Evolutionary conservation across 78 protist genomes (phyloP), one percentile per base, ranked within the genome.

Genomic region (Pigoraptor vietnamica): DNA sequence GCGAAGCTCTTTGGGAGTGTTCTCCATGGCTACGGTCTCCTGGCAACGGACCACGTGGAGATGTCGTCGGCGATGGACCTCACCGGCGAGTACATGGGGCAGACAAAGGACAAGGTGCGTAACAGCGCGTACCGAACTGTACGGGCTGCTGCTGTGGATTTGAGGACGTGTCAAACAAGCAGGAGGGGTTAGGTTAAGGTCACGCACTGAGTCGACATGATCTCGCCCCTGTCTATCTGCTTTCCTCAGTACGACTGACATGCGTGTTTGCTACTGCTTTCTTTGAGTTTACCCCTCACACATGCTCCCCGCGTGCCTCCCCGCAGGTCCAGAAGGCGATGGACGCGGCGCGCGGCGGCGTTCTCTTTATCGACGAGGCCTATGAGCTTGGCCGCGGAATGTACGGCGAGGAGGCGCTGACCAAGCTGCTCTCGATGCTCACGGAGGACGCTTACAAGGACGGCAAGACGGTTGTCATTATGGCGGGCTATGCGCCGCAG

Each of bases 281-380:
- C n/a, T n/a, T n/a, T n/a, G n/a, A n/a, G n/a, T n/a, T n/a, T n/a
- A n/a, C n/a, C n/a, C n/a, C n/a, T n/a, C n/a, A n/a, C n/a, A n/a
- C n/a, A n/a, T n/a, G n/a, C n/a, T n/a, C 90, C 0, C 33, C n/a
- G n/a, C n/a, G n/a, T n/a, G n/a, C n/a, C n/a, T n/a, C n/a, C n/a
- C n/a, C 37, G 37, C 79, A 40, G 55, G 90, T 93, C 37, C 67
- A 39, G 21, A 33, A 6, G 56, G n/a, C 40, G 36, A 37, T 92
- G 23, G 79, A 84, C 36, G 0, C 6, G 21, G 92, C 92, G 2
- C 38, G 32, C 37, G 96, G 96, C 33, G 92, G 94, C 40, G 92
- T 94, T 29, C 79, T 94, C 32, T 92, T 94, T 24, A 90, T 94
- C 55, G 96, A 94, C 92, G 96, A 94, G 91, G 95, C 95, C 32